Base-by-base conservation (phyloP, 2,329 filamentous ascomycete genomes). In the Cladosporium velox region DNA sequence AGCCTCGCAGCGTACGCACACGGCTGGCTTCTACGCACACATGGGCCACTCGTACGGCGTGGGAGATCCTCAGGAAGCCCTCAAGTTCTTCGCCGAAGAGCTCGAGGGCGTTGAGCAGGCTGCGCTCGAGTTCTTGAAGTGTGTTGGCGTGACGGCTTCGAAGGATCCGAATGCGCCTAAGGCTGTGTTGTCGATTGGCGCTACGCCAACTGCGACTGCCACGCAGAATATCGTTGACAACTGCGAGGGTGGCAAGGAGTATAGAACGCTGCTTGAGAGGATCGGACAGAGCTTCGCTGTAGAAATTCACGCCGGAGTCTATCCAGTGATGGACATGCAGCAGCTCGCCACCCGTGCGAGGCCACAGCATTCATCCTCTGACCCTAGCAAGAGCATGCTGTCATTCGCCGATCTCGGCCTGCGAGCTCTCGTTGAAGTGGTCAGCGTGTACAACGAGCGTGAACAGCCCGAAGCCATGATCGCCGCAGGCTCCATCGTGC, bases 231-330 rank as follows among this genome's bases (percentile, higher is more conserved):
- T 88, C 5, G 72, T 83, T 0, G 79, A 67, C 65, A 72, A 68
- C 64, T 15, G 21, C 34, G 21, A 28, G 6, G 78, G 35, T 70
- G 78, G 28, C 80, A 81, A 30, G 77, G 66, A 68, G 55, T 73
- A 76, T 63, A 68, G 72, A 3, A 60, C 57, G 0, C 71, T 74
- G 8, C 70, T 87, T 30, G 72, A 71, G 12, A 71, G 74, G 24
- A 71, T 78, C 61, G 75, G 76, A 55, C 61, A 74, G 49, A 72
- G 68, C 2, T 79, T 76, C 59, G 69, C 67, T 3, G 81, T 92
- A 30, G 91, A 93, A 74, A 80, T 92, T 1, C 91, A 93, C 75
- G 90, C 91, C 0, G 91, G 90, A 34, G 89, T 91, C 2, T 94
- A 93, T 74, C 87, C 91, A 0, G 82, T 88, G 3, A 84, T 94